These are phyloP conservation scores for Curvularia hawaiiensis DNA, from an alignment of 2,329 filamentous ascomycete genomes.

Conservation along the genomic window DNA sequence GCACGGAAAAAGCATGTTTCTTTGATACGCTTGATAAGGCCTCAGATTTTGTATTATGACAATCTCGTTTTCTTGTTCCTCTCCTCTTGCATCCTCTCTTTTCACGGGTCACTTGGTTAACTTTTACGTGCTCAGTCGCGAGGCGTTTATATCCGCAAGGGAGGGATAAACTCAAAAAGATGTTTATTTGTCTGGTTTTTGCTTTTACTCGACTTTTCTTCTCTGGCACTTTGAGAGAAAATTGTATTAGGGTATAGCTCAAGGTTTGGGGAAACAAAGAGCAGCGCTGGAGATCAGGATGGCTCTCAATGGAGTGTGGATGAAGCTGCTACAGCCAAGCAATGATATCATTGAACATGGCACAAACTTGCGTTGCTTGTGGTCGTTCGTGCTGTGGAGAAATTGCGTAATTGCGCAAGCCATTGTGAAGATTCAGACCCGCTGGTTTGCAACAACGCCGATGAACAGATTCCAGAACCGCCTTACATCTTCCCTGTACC, in stretches of 20 bases:
- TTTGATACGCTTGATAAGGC: constrained; percentile 31
- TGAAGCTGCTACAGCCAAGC: constrained; percentile 16
- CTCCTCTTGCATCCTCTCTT: constrained; percentile 43
- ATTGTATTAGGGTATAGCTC: constrained; percentile 24
- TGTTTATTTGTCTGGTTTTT: constrained; percentile 21
- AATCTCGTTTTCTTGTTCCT: constrained; percentile 30
- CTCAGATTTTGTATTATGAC: constrained; percentile 44
- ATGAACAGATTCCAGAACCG: not conserved
- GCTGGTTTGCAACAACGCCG: not conserved
- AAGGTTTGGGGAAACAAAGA: constrained; percentile 11
- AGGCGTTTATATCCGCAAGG: constrained; percentile 36
- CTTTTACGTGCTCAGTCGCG: constrained; percentile 27
- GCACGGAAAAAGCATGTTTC: constrained; percentile 35
- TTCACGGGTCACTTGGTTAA: constrained; percentile 28
- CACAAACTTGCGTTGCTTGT: not conserved
- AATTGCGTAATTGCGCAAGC: not conserved
- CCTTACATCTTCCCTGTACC: not conserved
- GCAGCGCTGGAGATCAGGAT: constrained; percentile 11
- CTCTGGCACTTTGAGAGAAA: constrained; percentile 15
- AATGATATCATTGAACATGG: constrained; percentile 20
- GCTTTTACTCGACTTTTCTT: constrained; percentile 19
- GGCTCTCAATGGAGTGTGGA: constrained; percentile 12
- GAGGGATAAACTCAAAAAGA: constrained; percentile 32
- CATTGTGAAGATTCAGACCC: not conserved
- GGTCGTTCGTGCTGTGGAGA: not conserved